Conservation (phyloP, 2,329 filamentous ascomycete genomes). For the Botryosphaeria agaves region DNA sequence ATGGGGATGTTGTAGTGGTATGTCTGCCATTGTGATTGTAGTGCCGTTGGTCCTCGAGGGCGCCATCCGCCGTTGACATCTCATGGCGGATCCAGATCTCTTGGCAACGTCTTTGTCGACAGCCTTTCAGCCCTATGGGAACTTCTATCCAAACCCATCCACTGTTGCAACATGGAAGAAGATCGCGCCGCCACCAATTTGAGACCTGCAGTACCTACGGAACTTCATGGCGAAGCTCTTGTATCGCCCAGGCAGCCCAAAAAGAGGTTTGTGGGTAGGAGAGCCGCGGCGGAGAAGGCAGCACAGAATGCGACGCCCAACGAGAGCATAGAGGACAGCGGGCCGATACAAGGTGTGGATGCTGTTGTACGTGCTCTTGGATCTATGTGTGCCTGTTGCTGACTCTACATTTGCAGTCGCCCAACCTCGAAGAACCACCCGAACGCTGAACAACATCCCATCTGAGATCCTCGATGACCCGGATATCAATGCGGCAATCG, state of each 20-base stretch:
- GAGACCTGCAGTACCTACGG: slow-evolving; percentile 50
- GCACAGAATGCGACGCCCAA: slow-evolving; percentile 24
- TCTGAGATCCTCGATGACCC: slow-evolving; percentile 70
- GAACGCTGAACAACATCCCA: slow-evolving; percentile 83
- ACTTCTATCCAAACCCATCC: no score
- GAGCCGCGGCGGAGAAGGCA: slow-evolving; percentile 48
- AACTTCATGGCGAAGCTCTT: slow-evolving; percentile 34
- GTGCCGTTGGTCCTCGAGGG: no score
- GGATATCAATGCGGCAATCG: slow-evolving; percentile 73
- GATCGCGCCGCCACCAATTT: slow-evolving; percentile 55
- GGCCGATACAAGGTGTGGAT: slow-evolving; percentile 51
- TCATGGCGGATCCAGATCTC: no score
- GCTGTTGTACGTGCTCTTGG: no score
- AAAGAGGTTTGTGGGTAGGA: slow-evolving; percentile 79
- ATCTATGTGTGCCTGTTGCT: background rate
- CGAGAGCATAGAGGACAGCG: slow-evolving; percentile 39
- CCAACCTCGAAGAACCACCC: slow-evolving; percentile 51
- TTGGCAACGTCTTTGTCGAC: no score
- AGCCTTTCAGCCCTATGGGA: no score
- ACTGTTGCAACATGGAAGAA: slow-evolving; percentile 53
- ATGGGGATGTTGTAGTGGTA: no score
- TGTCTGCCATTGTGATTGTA: no score
- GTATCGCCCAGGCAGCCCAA: slow-evolving; percentile 53
- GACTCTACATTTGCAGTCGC: slow-evolving; percentile 41
- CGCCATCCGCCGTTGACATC: no score